These are phyloP conservation scores for Cornus suecica DNA, from an alignment of 148 eudicot genomes.

Conservation along the genomic window DNA sequence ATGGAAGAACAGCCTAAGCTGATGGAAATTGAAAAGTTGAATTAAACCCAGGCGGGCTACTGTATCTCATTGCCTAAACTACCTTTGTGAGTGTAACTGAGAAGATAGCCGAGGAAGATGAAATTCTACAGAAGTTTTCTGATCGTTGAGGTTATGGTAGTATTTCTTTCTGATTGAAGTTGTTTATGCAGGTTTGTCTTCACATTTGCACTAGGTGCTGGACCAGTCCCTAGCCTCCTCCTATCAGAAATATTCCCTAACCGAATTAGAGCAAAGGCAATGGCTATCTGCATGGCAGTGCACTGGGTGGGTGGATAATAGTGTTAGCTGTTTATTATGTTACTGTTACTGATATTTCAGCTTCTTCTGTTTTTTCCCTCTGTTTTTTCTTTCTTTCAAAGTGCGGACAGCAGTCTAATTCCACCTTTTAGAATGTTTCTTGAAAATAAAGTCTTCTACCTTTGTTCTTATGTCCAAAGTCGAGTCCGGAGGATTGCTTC, in stretches of 20 bases:
- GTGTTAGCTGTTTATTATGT: background rate
- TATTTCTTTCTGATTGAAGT: background rate
- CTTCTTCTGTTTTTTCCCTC: background rate
- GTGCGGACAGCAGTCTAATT: background rate
- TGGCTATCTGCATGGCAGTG: slow-evolving; percentile 88
- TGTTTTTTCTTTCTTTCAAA: background rate
- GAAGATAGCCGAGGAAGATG: background rate
- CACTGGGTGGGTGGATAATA: slow-evolving; percentile 96
- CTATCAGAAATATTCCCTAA: slow-evolving; percentile 76
- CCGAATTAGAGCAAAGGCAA: slow-evolving; percentile 82
- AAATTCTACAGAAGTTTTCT: background rate
- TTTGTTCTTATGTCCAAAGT: too few relatives aligned
- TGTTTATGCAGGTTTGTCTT: slow-evolving; percentile 62
- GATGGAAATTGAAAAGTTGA: background rate
- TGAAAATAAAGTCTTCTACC: too few relatives aligned
- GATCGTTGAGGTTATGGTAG: background rate
- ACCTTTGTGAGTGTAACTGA: background rate
- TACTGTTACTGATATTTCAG: background rate
- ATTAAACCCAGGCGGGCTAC: background rate
- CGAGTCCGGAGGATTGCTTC: too few relatives aligned
- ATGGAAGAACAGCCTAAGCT: background rate
- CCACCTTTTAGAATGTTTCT: background rate
- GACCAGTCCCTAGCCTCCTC: slow-evolving; percentile 85
- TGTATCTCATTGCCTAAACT: background rate
- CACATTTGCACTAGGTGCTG: slow-evolving; percentile 76